Evolutionary conservation across 75 land plant genomes (phyloP).

Genomic region (Pinus taeda): DNA sequence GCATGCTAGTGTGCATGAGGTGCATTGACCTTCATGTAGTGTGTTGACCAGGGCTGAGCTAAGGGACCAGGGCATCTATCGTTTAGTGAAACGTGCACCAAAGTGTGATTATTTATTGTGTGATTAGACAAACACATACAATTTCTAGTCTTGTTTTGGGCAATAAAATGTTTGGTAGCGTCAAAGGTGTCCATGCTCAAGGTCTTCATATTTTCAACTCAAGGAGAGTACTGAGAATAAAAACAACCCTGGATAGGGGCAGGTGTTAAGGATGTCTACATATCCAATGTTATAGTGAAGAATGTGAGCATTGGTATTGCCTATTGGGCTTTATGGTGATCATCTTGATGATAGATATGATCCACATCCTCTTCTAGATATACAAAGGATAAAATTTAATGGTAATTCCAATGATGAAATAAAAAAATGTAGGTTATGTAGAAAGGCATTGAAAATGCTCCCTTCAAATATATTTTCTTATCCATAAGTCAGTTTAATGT

Average conservation of each 20-base stretch:
- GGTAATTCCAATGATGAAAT: conserved; percentile 61
- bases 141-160: conserved; percentile 61
- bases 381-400: conserved; percentile 48
- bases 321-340: conserved; percentile 23
- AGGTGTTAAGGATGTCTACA: conserved; percentile 15
- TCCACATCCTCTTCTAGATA: conserved; percentile 42
- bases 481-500: conserved; percentile 45
- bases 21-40: too few relatives aligned
- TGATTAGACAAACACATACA: conserved; percentile 26
- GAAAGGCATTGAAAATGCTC: conserved; percentile 54
- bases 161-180: conserved; percentile 52
- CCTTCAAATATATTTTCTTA: conserved; percentile 56
- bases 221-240: conserved; percentile 28
- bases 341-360: too few relatives aligned
- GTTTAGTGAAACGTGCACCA: too few relatives aligned
- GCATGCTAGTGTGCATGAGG: too few relatives aligned
- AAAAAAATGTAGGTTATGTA: conserved; percentile 53
- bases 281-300: conserved; percentile 25
- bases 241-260: conserved; percentile 38
- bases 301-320: conserved; percentile 25
- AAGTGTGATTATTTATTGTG: conserved; percentile 35
- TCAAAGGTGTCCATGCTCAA: conserved; percentile 32
- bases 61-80: too few relatives aligned
- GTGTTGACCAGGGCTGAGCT: too few relatives aligned
- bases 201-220: conserved; percentile 9